phyloP scores from a whole-genome alignment of 768 basidiomycete species.

The Cystofilobasidium bisporidii region DNA sequence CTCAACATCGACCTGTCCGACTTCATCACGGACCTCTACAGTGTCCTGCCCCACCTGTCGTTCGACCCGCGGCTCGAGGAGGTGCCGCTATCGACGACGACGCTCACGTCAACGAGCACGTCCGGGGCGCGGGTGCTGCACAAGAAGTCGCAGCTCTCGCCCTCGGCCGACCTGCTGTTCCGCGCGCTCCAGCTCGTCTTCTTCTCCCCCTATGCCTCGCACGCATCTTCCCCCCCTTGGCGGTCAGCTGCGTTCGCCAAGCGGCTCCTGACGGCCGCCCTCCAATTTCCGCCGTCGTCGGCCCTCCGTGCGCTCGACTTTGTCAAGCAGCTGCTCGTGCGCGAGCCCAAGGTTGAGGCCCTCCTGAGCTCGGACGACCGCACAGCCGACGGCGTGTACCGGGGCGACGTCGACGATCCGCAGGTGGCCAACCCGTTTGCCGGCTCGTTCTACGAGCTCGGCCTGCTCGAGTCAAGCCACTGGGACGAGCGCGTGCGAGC shows the following conservation, averaged over 20 bases:
- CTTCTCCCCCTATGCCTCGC: conserved; percentile 55
- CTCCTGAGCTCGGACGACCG: conserved; percentile 81
- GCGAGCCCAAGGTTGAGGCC: conserved; percentile 70
- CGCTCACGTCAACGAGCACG: conserved; percentile 27
- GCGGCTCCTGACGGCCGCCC: conserved; percentile 67
- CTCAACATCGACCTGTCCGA: conserved; percentile 88
- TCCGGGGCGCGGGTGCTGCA: conserved; percentile 29
- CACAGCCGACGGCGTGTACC: conserved; percentile 71
- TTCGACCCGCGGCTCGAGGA: conserved; percentile 58
- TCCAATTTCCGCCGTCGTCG: conserved; percentile 66
- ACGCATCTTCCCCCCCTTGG: conserved; percentile 51
- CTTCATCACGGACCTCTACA: conserved; percentile 75
- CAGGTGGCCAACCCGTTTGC: conserved; percentile 57
- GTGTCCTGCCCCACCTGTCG: conserved; percentile 65
- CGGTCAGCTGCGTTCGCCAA: conserved; percentile 87
- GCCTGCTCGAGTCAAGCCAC: conserved; percentile 49
- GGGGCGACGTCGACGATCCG: conserved; percentile 78
- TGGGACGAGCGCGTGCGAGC: conserved; percentile 58
- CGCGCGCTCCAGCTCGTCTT: conserved; percentile 72
- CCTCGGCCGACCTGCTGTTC: conserved; percentile 60
- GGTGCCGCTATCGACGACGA: conserved; percentile 39
- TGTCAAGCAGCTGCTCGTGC: conserved; percentile 58
- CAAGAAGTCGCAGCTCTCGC: conserved; percentile 32
- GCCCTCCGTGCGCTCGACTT: conserved; percentile 65
- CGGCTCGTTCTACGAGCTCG: conserved; percentile 75